Evolutionary conservation across 2,329 filamentous ascomycete genomes (phyloP), one percentile per base, ranked within the genome.

Genomic region (Furcasterigmium furcatum): DNA sequence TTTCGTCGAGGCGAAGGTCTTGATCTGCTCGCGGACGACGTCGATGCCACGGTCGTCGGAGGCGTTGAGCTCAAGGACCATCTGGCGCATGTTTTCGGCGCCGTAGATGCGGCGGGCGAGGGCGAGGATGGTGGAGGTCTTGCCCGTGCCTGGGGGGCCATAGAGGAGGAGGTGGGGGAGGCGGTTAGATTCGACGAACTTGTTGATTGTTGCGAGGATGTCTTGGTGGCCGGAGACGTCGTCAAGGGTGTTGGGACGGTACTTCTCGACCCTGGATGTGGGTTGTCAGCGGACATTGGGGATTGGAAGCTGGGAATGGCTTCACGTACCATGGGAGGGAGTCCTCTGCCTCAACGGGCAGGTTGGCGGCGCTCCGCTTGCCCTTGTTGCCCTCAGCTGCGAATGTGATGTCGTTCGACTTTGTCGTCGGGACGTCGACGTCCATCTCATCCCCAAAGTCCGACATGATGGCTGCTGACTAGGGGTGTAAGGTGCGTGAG

Each of bases 31-130:
- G 54, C 91, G 82, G 46, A 99, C 94, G 3, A 99, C 94, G 55
- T 99, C 94, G 65, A 99, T 99, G 60, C 94, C 94, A 67, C 94
- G 81, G 66, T 99, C 94, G 63, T 99, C 94, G 41, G 91, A 96
- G 34, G 94, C 94, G 64, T 99, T 99, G 54, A 99, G 81, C 69
- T 99, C 94, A 27, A 99, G 80, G 16, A 99, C 94, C 91, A 99
- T 97, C 68, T 99, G 94, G 16, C 92, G 85, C 84, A 96, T 87
- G 66, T 97, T 96, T 53, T 88, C 86, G 47, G 76, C 71, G 44
- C 94, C 94, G 62, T 99, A 99, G 67, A 99, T 97, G 49, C 88
- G 84, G 44, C 94, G 82, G 27, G 94, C 91, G 35, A 99, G 84
- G 0, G 94, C 94, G 34, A 99, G 82, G 51, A 97, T 88, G 2